phyloP scores from a whole-genome alignment of 805 yeast species.

The Wickerhamomyces bovis region DNA sequence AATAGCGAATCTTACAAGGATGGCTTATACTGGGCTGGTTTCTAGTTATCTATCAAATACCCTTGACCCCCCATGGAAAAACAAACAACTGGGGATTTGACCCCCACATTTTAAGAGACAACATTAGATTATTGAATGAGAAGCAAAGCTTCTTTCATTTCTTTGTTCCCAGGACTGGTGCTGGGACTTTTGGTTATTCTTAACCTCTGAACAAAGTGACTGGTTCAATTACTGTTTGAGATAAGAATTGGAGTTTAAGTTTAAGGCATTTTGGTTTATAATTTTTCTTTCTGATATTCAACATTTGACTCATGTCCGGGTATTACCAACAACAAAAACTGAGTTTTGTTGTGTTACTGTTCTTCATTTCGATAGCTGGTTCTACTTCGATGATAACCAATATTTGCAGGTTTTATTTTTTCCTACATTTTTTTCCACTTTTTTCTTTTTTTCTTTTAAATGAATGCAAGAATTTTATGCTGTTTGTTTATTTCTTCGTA shows the following conservation, averaged over 20 bases:
- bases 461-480: neutral
- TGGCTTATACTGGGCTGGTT: conserved; percentile 28
- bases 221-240: neutral
- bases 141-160: neutral
- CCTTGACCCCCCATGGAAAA: neutral
- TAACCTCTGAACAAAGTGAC: neutral
- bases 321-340: too few species aligned
- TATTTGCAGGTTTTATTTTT: neutral
- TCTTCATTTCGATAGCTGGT: neutral
- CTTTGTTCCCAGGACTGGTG: neutral
- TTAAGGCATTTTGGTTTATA: neutral
- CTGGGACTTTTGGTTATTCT: neutral
- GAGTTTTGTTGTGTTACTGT: neutral
- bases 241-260: neutral
- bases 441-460: neutral
- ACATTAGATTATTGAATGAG: neutral
- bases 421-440: neutral
- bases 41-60: conserved; percentile 8
- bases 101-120: neutral
- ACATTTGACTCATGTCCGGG: too few species aligned
- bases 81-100: neutral
- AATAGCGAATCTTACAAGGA: conserved; percentile 19
- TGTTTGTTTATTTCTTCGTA: conserved; percentile 5
- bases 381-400: neutral
- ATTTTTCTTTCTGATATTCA: neutral